Percentiles rank a stretch among this genome's conserved stretches.
phyloP scores from a whole-genome alignment of 2,329 filamentous ascomycete genomes.

The Gremmenia infestans region DNA sequence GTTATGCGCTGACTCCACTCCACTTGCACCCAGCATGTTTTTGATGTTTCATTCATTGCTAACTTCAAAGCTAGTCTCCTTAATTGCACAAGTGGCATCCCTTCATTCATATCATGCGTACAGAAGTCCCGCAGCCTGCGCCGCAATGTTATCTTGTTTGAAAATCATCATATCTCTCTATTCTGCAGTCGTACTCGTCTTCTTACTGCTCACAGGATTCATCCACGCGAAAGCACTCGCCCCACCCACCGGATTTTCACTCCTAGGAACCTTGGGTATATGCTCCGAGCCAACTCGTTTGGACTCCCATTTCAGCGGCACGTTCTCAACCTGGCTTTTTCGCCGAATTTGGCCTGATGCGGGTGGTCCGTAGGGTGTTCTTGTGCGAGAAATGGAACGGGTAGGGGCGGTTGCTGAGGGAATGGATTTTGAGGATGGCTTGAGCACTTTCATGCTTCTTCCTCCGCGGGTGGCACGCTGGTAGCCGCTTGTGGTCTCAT shows the following conservation, averaged over 20 bases:
- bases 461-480: slow-evolving; percentile 64
- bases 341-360: slow-evolving; percentile 48
- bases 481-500: slow-evolving; percentile 44
- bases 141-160: no score
- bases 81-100: no score
- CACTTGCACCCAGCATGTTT: no score
- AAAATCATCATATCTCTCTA: neutral
- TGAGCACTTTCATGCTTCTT: slow-evolving; percentile 85
- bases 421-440: slow-evolving; percentile 65
- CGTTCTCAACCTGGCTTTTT: slow-evolving; percentile 44
- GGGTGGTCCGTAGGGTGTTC: slow-evolving; percentile 47
- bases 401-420: slow-evolving; percentile 43
- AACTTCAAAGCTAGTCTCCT: no score
- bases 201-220: slow-evolving; percentile 50
- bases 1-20: no score
- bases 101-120: no score
- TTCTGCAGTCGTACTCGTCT: slow-evolving; percentile 16
- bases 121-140: no score
- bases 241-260: slow-evolving; percentile 81
- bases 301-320: slow-evolving; percentile 43
- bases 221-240: slow-evolving; percentile 94
- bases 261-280: slow-evolving; percentile 41
- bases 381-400: slow-evolving; percentile 46
- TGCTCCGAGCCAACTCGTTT: slow-evolving; percentile 41
- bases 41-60: no score